A percentile compares a stretch with the other conserved stretches of the same genome.
These are phyloP conservation scores for Inosperma sp. DNA, from an alignment of 768 basidiomycete species.

Conservation along the genomic window DNA sequence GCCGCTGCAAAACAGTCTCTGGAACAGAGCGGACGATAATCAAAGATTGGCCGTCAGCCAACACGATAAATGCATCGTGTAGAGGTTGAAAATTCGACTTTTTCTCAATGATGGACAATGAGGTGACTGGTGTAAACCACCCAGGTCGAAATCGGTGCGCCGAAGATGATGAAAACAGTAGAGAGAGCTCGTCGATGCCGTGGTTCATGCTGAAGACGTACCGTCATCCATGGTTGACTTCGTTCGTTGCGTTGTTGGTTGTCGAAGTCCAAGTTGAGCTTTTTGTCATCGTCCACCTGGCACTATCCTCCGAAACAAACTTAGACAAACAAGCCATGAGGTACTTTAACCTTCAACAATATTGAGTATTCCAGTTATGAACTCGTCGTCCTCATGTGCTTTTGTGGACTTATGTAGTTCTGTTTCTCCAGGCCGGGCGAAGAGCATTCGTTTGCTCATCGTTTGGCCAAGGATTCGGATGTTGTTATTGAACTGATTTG, in stretches of 20 bases:
- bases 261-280: neutral
- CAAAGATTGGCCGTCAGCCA: slow-evolving; percentile 43
- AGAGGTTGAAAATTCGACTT: slow-evolving; percentile 25
- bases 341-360: neutral
- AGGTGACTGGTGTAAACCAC: slow-evolving; percentile 27
- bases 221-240: slow-evolving; percentile 54
- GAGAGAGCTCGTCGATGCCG: slow-evolving; percentile 55
- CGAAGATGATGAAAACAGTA: slow-evolving; percentile 34
- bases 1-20: slow-evolving; percentile 4
- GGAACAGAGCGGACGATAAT: slow-evolving; percentile 16
- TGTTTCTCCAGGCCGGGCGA: no score
- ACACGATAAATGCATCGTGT: slow-evolving; percentile 27
- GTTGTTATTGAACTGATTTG: no score
- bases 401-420: no score
- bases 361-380: no score
- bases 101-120: slow-evolving; percentile 22
- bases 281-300: neutral
- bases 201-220: slow-evolving; percentile 79
- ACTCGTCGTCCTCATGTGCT: no score
- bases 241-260: slow-evolving; percentile 7
- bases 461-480: no score
- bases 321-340: slow-evolving; percentile 1
- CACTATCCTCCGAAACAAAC: slow-evolving; percentile 1
- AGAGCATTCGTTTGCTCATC: no score
- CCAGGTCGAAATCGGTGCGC: slow-evolving; percentile 24